These are phyloP conservation scores for Diaporthe vaccinii DNA, from an alignment of 2,329 filamentous ascomycete species.

Conservation along the genomic window DNA sequence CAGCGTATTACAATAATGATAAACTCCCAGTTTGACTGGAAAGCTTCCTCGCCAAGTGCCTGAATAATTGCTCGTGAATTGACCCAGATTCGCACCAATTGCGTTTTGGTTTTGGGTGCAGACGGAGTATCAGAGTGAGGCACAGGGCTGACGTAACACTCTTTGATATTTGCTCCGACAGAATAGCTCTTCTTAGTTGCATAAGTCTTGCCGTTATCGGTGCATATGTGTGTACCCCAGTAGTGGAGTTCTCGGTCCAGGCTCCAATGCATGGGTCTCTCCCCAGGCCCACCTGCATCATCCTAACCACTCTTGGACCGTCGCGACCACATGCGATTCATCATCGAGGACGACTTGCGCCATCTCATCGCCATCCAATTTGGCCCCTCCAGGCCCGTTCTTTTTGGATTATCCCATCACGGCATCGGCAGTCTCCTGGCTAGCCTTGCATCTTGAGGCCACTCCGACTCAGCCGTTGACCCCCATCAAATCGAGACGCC, in stretches of 20 bases:
- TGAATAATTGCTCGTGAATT: background rate
- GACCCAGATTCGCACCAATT: too few relatives aligned
- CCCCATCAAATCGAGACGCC: background rate
- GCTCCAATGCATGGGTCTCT: constrained; percentile 1
- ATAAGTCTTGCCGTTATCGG: background rate
- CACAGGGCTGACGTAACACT: background rate
- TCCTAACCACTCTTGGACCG: constrained; percentile 21
- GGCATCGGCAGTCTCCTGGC: background rate
- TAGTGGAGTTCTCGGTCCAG: background rate
- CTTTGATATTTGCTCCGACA: constrained; percentile 1
- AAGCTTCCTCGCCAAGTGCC: background rate
- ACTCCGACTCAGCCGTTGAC: background rate
- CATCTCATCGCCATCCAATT: background rate
- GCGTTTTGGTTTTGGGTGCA: background rate
- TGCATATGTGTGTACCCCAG: background rate
- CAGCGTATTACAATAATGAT: constrained; percentile 7
- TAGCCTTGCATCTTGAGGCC: background rate
- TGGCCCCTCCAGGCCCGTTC: background rate
- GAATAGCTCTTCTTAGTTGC: background rate
- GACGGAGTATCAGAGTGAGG: background rate
- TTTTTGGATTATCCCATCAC: background rate
- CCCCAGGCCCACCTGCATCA: constrained; percentile 25
- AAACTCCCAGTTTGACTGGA: background rate
- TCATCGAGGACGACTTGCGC: constrained; percentile 1
- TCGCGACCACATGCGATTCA: constrained; percentile 31